A percentile compares a stretch with the other conserved stretches of the same genome.
Conservation (phyloP, 2,329 filamentous ascomycete genomes). For the Aspergillus sp. region DNA sequence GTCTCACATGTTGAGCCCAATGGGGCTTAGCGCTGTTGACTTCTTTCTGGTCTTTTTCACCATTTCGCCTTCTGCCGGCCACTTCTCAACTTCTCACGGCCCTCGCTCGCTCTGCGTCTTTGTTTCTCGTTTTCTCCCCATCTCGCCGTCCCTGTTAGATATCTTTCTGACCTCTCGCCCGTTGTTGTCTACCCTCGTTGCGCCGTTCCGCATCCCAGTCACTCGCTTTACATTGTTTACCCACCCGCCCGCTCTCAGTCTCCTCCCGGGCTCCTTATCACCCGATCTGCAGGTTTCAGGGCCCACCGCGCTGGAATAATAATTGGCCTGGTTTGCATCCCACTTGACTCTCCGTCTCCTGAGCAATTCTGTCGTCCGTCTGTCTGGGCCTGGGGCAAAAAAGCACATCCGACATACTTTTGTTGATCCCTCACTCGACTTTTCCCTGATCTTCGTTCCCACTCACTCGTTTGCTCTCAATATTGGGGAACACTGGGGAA, state of each 20-base stretch:
- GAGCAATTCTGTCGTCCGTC: not conserved
- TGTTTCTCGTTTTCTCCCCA: constrained; percentile 5
- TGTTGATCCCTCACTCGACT: not conserved
- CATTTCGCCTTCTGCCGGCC: constrained; percentile 7
- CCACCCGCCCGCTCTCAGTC: constrained; percentile 11
- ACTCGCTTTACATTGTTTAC: constrained; percentile 25
- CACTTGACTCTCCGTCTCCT: not conserved
- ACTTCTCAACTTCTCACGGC: constrained; percentile 7
- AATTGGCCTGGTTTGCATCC: constrained; percentile 1
- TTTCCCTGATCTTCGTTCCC: constrained; percentile 2
- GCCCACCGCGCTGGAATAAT: constrained; percentile 12
- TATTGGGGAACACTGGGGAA: not conserved
- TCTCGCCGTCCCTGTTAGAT: not conserved
- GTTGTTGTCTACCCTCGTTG: not conserved
- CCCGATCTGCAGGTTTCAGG: constrained; percentile 22
- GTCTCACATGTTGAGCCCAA: constrained; percentile 20
- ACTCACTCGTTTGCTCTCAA: constrained; percentile 1
- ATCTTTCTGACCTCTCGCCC: not conserved
- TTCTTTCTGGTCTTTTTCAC: constrained; percentile 12
- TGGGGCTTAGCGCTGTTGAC: constrained; percentile 14
- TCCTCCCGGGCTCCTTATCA: constrained; percentile 16
- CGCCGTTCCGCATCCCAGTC: constrained; percentile 12
- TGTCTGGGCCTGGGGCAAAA: not conserved
- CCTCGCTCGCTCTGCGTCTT: not conserved
- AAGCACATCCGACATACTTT: not conserved